Conservation (phyloP, 2,329 filamentous ascomycete genomes). For the Calycina herbarum region DNA sequence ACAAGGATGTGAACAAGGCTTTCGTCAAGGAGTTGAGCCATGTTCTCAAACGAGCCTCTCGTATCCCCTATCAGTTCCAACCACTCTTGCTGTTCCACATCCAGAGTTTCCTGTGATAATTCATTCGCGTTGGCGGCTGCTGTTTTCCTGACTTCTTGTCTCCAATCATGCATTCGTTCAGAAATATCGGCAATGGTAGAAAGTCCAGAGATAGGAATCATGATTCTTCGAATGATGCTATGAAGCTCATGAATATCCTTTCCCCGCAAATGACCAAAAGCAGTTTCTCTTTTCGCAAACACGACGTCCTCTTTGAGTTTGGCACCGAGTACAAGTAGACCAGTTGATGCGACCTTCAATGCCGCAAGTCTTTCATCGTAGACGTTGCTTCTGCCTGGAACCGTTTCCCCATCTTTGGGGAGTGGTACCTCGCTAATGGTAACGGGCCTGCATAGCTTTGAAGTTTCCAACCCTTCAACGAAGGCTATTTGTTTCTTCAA, state of each 20-base stretch:
- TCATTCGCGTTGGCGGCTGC: background rate
- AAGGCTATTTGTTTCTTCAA: conserved; percentile 62
- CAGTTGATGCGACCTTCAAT: conserved; percentile 48
- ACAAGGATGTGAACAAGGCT: conserved; percentile 45
- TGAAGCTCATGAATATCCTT: conserved; percentile 63
- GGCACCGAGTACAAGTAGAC: conserved; percentile 56
- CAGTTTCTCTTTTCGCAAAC: conserved; percentile 72
- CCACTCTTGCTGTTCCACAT: conserved; percentile 55
- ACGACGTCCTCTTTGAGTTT: conserved; percentile 65
- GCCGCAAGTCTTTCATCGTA: conserved; percentile 14
- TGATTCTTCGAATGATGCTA: conserved; percentile 56
- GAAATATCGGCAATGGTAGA: conserved; percentile 71
- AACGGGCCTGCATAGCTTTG: conserved; percentile 52
- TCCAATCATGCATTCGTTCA: conserved; percentile 57
- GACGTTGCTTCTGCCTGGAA: background rate
- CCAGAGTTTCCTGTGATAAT: background rate
- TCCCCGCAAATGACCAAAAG: conserved; percentile 63
- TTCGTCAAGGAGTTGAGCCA: conserved; percentile 63
- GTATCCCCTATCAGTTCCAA: conserved; percentile 67
- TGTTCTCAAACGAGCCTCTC: conserved; percentile 61
- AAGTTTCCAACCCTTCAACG: conserved; percentile 57
- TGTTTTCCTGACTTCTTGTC: no score
- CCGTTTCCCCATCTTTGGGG: background rate
- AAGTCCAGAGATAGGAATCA: conserved; percentile 65
- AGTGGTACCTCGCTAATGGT: conserved; percentile 33